These are phyloP conservation scores for Clitoria ternatea DNA, from an alignment of 306 rosid species.

Conservation along the genomic window DNA sequence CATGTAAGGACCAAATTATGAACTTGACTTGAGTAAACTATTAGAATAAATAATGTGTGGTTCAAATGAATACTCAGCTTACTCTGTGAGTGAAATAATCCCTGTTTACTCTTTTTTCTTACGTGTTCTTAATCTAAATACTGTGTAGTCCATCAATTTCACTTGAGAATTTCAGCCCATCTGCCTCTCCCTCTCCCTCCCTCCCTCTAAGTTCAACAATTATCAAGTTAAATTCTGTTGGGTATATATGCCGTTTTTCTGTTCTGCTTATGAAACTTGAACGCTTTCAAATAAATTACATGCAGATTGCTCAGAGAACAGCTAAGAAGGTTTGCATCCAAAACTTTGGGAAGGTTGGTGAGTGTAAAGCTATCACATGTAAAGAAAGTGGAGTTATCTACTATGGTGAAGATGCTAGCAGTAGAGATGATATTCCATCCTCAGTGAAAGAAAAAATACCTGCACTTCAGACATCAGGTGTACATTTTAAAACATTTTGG, in stretches of 20 bases:
- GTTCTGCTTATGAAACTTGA: slow-evolving; percentile 8
- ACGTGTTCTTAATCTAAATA: too few relatives aligned
- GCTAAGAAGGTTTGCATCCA: slow-evolving; percentile 74
- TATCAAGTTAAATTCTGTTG: slow-evolving; percentile 6
- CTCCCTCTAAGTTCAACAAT: too few relatives aligned
- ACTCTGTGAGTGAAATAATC: too few relatives aligned
- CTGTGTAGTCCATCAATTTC: too few relatives aligned
- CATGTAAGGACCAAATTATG: too few relatives aligned
- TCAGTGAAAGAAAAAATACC: slow-evolving; percentile 55
- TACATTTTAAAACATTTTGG: slow-evolving; percentile 74
- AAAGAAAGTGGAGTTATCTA: slow-evolving; percentile 73
- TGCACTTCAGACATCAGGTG: slow-evolving; percentile 77
- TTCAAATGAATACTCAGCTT: too few relatives aligned
- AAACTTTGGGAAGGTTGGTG: slow-evolving; percentile 57
- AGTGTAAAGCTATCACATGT: slow-evolving; percentile 63
- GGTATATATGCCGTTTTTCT: not conserved
- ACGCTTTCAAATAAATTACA: not conserved
- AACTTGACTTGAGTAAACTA: too few relatives aligned
- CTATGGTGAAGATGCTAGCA: slow-evolving; percentile 49
- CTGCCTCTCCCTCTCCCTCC: too few relatives aligned
- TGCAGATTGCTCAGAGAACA: slow-evolving; percentile 69
- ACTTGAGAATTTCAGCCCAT: too few relatives aligned
- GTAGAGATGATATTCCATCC: slow-evolving; percentile 44
- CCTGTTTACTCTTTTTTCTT: too few relatives aligned
- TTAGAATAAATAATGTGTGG: too few relatives aligned